Percentiles rank a stretch among this genome's conserved stretches.
Evolutionary conservation across 2,329 filamentous ascomycete species (phyloP).

Genomic region (Trichoderma afroharzianum): DNA sequence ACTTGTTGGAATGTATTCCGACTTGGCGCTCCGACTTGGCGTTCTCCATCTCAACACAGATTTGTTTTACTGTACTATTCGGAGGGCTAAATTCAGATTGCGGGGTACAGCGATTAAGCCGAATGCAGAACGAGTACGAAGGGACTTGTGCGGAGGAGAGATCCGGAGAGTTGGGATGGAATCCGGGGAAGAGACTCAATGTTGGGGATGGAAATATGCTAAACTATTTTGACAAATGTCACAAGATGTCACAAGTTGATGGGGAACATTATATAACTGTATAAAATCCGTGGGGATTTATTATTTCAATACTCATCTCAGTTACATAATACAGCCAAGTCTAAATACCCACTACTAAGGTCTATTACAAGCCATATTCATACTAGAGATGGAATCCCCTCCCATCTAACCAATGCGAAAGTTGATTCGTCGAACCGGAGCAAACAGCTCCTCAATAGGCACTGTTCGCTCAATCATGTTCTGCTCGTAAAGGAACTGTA

Average conservation of each 20-base stretch:
- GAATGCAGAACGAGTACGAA: neutral
- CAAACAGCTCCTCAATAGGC: slow-evolving; percentile 9
- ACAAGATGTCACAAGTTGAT: neutral
- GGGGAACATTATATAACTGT: no score
- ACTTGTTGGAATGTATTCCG: neutral
- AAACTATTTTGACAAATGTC: neutral
- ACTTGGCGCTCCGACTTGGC: neutral
- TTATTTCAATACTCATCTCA: neutral
- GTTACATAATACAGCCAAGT: neutral
- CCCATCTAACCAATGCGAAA: slow-evolving; percentile 7
- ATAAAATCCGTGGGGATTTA: neutral
- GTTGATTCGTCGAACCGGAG: slow-evolving; percentile 10
- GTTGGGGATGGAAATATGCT: neutral
- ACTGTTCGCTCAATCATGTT: slow-evolving; percentile 11
- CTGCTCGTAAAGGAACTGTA: slow-evolving; percentile 9
- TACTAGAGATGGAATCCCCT: neutral
- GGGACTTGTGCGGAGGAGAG: neutral
- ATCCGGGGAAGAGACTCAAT: neutral
- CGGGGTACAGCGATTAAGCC: neutral
- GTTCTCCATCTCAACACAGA: neutral
- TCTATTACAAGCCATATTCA: neutral
- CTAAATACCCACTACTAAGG: neutral
- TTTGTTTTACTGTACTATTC: neutral
- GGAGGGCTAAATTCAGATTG: neutral
- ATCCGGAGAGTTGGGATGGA: neutral